These are phyloP conservation scores for Gloeostereum incarnatum DNA, from an alignment of 768 basidiomycete species.

Conservation along the genomic window DNA sequence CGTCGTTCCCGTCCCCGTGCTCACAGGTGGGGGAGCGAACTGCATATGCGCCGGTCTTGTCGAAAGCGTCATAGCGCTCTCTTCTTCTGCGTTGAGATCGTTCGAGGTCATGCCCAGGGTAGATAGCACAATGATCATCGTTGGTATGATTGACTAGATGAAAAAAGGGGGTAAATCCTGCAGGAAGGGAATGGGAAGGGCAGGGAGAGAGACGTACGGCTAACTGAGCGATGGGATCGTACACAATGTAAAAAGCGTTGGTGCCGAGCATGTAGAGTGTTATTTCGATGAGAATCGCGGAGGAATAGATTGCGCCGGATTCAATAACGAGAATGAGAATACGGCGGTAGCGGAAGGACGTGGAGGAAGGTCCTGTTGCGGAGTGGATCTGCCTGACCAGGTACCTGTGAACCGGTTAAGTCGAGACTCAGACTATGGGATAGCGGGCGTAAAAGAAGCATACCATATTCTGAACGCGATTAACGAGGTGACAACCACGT, in stretches of 20 bases:
- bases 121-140: constrained; percentile 20
- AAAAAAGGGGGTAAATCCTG: neutral
- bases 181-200: neutral
- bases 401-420: constrained; percentile 2
- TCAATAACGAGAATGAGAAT: constrained; percentile 20
- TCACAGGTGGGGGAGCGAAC: too few species aligned
- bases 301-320: constrained; percentile 21
- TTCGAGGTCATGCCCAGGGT: constrained; percentile 17
- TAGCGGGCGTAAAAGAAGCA: neutral
- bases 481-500: constrained; percentile 20
- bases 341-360: constrained; percentile 13
- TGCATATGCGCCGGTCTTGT: too few species aligned
- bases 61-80: too few species aligned
- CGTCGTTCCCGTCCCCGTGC: too few species aligned
- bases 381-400: constrained; percentile 10
- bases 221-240: constrained; percentile 20
- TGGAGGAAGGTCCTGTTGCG: constrained; percentile 9
- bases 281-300: constrained; percentile 21
- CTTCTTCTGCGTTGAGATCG: constrained; percentile 6
- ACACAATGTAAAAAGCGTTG: constrained; percentile 26
- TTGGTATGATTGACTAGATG: constrained; percentile 18
- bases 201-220: neutral
- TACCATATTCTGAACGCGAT: constrained; percentile 24
- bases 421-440: too few species aligned
- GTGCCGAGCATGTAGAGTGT: constrained; percentile 21